Base-by-base conservation (phyloP, 352 stramenopile species). In the Phytophthora meadii region DNA sequence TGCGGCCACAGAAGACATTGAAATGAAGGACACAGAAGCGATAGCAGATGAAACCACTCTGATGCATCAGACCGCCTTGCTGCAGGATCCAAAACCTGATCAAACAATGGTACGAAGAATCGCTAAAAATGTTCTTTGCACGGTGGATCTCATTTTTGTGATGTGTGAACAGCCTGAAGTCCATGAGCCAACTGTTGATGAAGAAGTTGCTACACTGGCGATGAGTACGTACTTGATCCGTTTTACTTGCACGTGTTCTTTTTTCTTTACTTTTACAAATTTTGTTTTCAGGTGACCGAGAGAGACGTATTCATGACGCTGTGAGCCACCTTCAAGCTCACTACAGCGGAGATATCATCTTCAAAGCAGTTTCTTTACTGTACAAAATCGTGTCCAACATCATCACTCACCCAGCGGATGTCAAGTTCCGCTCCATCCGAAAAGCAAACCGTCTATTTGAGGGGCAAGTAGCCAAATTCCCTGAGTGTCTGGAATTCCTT, bases 361-460 rank as follows among this genome's bases (percentile, higher is more conserved):
- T 46, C 3, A 80, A 71, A 14, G 73, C 84, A 3, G 68, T 68
- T 0, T 76, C 73, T 2, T 36, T 90, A 19, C 70, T 94, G 14
- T 59, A 90, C 58, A 86, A 87, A 51, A 87, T 94, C 61, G 69
- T 94, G 10, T 81, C 77, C 34, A 94, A 94, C 68, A 82, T 94
- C 51, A 68, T 90, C n/a, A 30, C 68, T n/a, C 61, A 90, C 39
- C 78, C 84, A 1, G 17, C 30, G 2, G 74, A 93, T 22, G 61
- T 57, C 32, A 92, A 90, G 54, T 93, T 84, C 55, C 78, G 77
- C 28, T 82, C 76, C 14, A 84, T 94, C 27, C 82, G 82, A 34
- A 92, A 92, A 41, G 50, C 69, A 11, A 94, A 92, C 59, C 74
- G 72, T 6, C 47, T 91, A 12, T 91, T 94, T 27, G 65, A 75